These are phyloP conservation scores for Aspergillus coremiiformis DNA, from an alignment of 495 filamentous ascomycete genomes.

Conservation along the genomic window DNA sequence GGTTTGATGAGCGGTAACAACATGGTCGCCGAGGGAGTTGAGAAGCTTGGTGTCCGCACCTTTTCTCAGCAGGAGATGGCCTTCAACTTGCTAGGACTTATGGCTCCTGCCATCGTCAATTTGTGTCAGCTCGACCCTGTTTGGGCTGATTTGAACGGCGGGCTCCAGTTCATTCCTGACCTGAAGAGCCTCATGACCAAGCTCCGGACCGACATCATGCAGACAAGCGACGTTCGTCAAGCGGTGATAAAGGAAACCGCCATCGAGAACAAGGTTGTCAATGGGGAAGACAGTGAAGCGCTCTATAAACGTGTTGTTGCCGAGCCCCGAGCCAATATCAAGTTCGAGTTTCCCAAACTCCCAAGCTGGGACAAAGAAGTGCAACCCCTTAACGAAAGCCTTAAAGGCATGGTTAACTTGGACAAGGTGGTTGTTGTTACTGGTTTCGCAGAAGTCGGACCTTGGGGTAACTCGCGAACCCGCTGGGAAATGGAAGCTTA, in stretches of 20 bases:
- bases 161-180: constrained; percentile 94
- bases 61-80: constrained; percentile 99
- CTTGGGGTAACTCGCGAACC: constrained; percentile 96
- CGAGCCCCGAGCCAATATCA: constrained; percentile 94
- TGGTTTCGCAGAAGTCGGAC: constrained; percentile 91
- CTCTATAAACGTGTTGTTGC: constrained; percentile 92
- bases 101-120: constrained; percentile 90
- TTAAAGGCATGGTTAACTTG: constrained; percentile 97
- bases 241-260: constrained; percentile 93
- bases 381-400: constrained; percentile 72
- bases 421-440: constrained; percentile 97
- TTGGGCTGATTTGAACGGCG: constrained; percentile 94
- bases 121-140: constrained; percentile 94
- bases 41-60: constrained; percentile 91
- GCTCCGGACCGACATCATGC: constrained; percentile 83
- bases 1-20: constrained; percentile 99
- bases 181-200: constrained; percentile 90
- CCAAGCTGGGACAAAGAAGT: constrained; percentile 90
- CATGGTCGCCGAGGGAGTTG: constrained; percentile 91
- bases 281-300: constrained; percentile 83
- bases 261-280: constrained; percentile 95
- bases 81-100: constrained; percentile 94
- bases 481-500: constrained; percentile 99
- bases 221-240: constrained; percentile 87
- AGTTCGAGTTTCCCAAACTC: constrained; percentile 83